Base-by-base conservation (phyloP, 1,139 yeast species). In the Arxiozyma telluris region DNA sequence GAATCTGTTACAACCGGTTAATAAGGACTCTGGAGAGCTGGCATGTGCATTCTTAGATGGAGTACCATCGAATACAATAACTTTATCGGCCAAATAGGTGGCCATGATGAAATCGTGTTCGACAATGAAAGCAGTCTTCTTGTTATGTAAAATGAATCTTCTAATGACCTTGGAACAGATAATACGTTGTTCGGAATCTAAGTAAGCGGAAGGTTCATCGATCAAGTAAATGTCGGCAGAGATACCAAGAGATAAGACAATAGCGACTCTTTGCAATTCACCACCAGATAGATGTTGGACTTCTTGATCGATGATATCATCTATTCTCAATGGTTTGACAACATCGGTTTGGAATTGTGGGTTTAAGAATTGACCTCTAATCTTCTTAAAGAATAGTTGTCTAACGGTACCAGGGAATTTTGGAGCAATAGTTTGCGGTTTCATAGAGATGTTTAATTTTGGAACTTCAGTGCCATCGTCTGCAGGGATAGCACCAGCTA, bases 51-150 rank as follows among this genome's bases (percentile, higher is more conserved):
- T 78, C 69, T 80, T 79, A 23, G 97, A 89, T 54, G 99, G 98
- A 61, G 76, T 69, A 73, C 99, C 98, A 73, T 93, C 98, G 69
- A 91, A 94, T 56, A 93, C 98, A 79, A 93, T 93, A 64, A 93
- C 98, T 71, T 96, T 83, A 74, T 93, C 98, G 58, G 99, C 98
- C 77, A 93, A 81, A 72, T 93, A 93, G 30, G 98, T 93, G 60
- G 98, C 98, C 98, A 93, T 93, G 76, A 93, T 93, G 81, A 93
- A 93, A 83, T 93, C 99, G 84, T 93, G 99, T 84, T 93, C 99
- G 58, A 93, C 99, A 66, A 93, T 79, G 71, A 93, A 93, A 11
- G 98, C 98, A 50, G 98, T 90, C 80, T 91, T 93, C 78, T 93
- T 91, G 63, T 97, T 83, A 72, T 93, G 98, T 71, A 93, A 78